These are phyloP conservation scores for Quercus phellos DNA, from an alignment of 331 rosid species.

Conservation along the genomic window DNA sequence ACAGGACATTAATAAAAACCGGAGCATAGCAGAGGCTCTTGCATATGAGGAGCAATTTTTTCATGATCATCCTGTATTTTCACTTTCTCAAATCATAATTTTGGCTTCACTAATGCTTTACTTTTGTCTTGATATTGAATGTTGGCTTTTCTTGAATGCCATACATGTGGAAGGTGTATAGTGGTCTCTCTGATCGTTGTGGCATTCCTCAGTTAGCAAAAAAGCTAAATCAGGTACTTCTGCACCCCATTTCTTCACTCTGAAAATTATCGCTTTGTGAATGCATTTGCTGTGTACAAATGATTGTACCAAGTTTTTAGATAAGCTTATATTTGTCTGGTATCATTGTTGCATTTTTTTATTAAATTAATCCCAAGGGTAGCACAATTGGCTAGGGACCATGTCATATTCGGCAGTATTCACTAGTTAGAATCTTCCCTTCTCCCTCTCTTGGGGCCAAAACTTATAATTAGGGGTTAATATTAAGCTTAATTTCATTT, in stretches of 20 bases:
- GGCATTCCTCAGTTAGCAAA: slow-evolving; percentile 94
- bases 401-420: too few relatives aligned
- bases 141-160: neutral
- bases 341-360: neutral
- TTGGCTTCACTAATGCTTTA: slow-evolving; percentile 13
- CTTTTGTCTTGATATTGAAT: slow-evolving; percentile 14
- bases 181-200: slow-evolving; percentile 76
- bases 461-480: neutral
- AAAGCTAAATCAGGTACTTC: slow-evolving; percentile 80
- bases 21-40: slow-evolving; percentile 86
- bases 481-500: neutral
- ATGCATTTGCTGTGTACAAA: neutral
- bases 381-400: too few relatives aligned
- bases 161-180: slow-evolving; percentile 54
- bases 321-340: neutral
- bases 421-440: too few relatives aligned
- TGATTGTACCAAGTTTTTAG: neutral
- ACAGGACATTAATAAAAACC: slow-evolving; percentile 72
- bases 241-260: neutral
- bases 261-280: neutral
- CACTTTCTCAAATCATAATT: neutral
- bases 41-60: slow-evolving; percentile 86
- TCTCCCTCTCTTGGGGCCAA: too few relatives aligned
- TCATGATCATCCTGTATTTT: slow-evolving; percentile 72
- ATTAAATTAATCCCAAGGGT: neutral